phyloP scores from a whole-genome alignment of 495 filamentous ascomycete genomes.

The Aspergillus conjunctus region DNA sequence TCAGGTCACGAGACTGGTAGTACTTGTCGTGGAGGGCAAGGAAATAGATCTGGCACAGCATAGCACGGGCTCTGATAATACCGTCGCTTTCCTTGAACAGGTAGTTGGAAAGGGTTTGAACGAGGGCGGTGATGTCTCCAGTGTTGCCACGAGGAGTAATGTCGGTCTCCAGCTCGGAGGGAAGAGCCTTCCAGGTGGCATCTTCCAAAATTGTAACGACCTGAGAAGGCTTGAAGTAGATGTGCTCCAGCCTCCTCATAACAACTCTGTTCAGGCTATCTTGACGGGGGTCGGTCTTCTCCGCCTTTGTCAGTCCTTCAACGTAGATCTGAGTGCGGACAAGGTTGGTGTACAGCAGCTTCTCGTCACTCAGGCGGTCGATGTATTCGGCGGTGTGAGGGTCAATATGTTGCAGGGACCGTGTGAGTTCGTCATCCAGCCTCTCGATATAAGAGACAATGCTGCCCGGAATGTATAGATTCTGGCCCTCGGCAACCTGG shows the following conservation, averaged over 20 bases:
- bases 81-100: conserved; percentile 92
- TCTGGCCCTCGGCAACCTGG: conserved; percentile 66
- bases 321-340: conserved; percentile 84
- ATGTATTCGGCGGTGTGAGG: conserved; percentile 99
- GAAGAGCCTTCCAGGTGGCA: conserved; percentile 84
- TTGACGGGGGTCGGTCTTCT: conserved; percentile 72
- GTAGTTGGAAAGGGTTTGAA: conserved; percentile 90
- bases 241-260: conserved; percentile 91
- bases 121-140: conserved; percentile 68
- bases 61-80: conserved; percentile 92
- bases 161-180: conserved; percentile 67
- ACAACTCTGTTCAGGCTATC: conserved; percentile 88
- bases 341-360: conserved; percentile 87
- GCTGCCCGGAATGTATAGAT: conserved; percentile 87
- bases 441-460: conserved; percentile 93
- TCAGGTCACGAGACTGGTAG: conserved; percentile 96
- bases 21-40: conserved; percentile 95
- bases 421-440: conserved; percentile 95
- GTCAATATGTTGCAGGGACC: conserved; percentile 94
- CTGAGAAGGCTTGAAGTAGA: conserved; percentile 98
- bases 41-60: conserved; percentile 99
- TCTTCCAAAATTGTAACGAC: conserved; percentile 92
- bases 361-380: conserved; percentile 88
- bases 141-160: conserved; percentile 72
- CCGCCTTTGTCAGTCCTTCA: conserved; percentile 71